Evolutionary conservation across 257 asterid species (phyloP), one percentile per base, ranked within the genome.

Genomic region (Scutellaria minor): DNA sequence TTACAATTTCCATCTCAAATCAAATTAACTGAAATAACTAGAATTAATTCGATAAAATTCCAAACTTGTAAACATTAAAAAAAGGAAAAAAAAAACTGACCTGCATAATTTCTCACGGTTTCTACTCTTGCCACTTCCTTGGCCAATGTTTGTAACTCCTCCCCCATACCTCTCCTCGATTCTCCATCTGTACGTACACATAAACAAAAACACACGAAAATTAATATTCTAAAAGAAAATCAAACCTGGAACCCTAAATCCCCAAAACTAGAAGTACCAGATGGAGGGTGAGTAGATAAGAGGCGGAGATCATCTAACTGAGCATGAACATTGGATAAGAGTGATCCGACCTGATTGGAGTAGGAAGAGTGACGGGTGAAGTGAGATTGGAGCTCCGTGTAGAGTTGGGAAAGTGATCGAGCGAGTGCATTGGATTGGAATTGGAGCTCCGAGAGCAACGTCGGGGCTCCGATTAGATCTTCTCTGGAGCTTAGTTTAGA

Each of bases 51-150:
- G 15, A 24, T 4, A 55, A 27, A 0, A 55, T 9, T 4, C 3
- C 5, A 27, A 56, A 56, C 31, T 56, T 7, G 63, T 14, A 56
- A 56, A 60, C 35, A 57, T 24, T 68, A 56, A 8, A 13, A 20
- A 35, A 58, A 0, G 47, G 10, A 39, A 13, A 50, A 24, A 14
- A 9, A 35, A 52, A 46, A 64, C 78, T 74, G 56, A 91, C 99
- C 98, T 64, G 98, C 99, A 78, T 95, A 95, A 14, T 78, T 85
- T 72, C 98, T 83, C 74, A 95, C 97, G 7, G 95, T 86, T 80
- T 95, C 96, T 41, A 95, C 92, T 79, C 98, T 88, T 7, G 97
- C 96, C 72, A 95, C 97, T 81, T 95, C 99, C 88, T 90, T 95
- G 51, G 98, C 96, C 91, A 95, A 78, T 31, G 92, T 85, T 47